Evolutionary conservation across 805 yeast genomes (phyloP), one percentile per base, ranked within the genome.

Genomic region (Cyberlindnera xishuangbannaensis): DNA sequence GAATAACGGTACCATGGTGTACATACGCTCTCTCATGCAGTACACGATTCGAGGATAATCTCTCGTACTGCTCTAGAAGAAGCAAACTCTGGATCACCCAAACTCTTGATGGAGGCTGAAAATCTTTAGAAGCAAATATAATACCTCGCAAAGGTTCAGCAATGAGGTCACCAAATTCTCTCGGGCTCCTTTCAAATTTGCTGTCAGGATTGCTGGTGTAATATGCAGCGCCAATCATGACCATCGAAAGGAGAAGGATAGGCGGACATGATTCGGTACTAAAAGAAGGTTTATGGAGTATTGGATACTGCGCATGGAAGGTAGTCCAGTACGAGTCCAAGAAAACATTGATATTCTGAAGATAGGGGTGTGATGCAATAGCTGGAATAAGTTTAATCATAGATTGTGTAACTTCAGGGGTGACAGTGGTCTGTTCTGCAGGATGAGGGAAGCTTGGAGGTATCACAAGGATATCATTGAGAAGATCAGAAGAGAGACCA

Each of bases 1-100:
- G 95, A 25, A 84, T 77, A 0, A 88, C 77, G 0, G 95, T 81
- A 5, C 92, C 95, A 55, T 85, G 95, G 52, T 86, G 95, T 15
- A 86, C 61, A 55, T 81, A 90, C 0, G 85, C 83, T 30, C 95
- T 59, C 58, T 85, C 95, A 53, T 85, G 95, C 47, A 83, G 56
- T 25, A 62, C 60, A 46, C 95, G 62, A 28, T 73, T 70, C 0
- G 85, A 65, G 45, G 81, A 77, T 39, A 80, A 70, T 59, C 85
- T 83, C 53, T 85, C 95, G 50, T 76, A 78, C 59, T 78, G 76
- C 50, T 85, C 95, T n/a, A 86, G 54, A 41, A 86, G 53, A 35
- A 82, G 56, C 41, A 85, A 64, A 45, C 84, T 67, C 55, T 86
- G 95, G 30, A 86, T 65, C 8, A 85, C 73, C 80, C 88, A 85